phyloP scores from a whole-genome alignment of 345 rosid genomes.

The Arabidopsis arenosa region DNA sequence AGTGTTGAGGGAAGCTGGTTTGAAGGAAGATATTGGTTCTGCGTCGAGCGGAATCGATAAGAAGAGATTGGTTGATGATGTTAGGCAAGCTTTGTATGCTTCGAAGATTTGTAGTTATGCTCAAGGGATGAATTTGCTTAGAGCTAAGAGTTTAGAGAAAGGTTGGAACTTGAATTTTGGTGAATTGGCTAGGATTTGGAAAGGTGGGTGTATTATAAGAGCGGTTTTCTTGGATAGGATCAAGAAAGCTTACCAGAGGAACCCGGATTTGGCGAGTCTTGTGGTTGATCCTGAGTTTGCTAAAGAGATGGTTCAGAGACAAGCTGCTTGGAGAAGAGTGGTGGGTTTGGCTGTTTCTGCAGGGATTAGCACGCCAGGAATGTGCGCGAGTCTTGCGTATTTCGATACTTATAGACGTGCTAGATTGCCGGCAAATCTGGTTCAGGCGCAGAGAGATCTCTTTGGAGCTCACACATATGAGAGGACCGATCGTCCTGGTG shows the following conservation, averaged over 20 bases:
- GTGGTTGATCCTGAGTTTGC: slow-evolving; percentile 97
- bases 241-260: slow-evolving; percentile 93
- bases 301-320: slow-evolving; percentile 96
- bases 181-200: slow-evolving; percentile 95
- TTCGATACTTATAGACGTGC: slow-evolving; percentile 95
- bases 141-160: slow-evolving; percentile 84
- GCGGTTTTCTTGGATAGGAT: slow-evolving; percentile 98
- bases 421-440: slow-evolving; percentile 86
- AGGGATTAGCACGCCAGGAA: slow-evolving; percentile 96
- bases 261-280: slow-evolving; percentile 83
- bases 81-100: slow-evolving; percentile 89
- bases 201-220: slow-evolving; percentile 95
- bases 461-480: slow-evolving; percentile 98
- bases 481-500: slow-evolving; percentile 81
- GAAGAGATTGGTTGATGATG: slow-evolving; percentile 92
- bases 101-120: slow-evolving; percentile 96
- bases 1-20: slow-evolving; percentile 75
- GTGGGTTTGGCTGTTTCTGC: slow-evolving; percentile 89
- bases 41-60: slow-evolving; percentile 61
- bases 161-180: slow-evolving; percentile 90
- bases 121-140: slow-evolving; percentile 93
- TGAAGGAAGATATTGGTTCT: slow-evolving; percentile 69
- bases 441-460: slow-evolving; percentile 98
- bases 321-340: slow-evolving; percentile 97
- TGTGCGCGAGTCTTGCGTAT: slow-evolving; percentile 95